A percentile compares a stretch with the other conserved stretches of the same genome.
Conservation (phyloP, 768 basidiomycete genomes). For the Kwoniella botswanensis region DNA sequence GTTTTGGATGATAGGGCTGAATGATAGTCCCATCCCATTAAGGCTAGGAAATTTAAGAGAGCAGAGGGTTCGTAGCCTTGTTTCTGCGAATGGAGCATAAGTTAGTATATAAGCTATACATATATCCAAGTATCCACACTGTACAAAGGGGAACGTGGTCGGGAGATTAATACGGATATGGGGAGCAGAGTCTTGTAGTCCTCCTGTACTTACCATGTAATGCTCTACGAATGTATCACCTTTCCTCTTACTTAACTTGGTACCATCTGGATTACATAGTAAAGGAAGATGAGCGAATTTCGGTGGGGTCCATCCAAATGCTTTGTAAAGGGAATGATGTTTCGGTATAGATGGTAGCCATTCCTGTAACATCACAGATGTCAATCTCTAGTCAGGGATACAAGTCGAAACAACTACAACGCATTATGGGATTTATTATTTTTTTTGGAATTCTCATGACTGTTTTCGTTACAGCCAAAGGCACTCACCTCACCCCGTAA, state of each 20-base stretch:
- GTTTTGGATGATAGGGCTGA: slow-evolving; percentile 47
- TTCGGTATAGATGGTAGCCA: slow-evolving; percentile 93
- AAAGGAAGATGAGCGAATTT: slow-evolving; percentile 90
- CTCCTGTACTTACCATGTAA: slow-evolving; percentile 69
- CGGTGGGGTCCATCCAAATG: slow-evolving; percentile 72
- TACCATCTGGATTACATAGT: slow-evolving; percentile 83
- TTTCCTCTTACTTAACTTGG: slow-evolving; percentile 92
- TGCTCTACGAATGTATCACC: slow-evolving; percentile 86
- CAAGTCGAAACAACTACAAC: too few species aligned
- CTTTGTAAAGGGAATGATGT: slow-evolving; percentile 85
- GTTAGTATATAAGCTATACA: background rate
- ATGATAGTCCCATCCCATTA: slow-evolving; percentile 88
- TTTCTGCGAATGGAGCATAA: slow-evolving; percentile 61
- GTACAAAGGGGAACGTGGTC: too few species aligned
- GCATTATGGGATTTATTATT: too few species aligned
- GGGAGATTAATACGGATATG: too few species aligned
- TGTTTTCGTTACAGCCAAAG: background rate
- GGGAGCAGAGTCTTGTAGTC: too few species aligned
- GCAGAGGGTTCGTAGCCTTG: slow-evolving; percentile 90
- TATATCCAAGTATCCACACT: background rate
- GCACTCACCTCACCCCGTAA: slow-evolving; percentile 83
- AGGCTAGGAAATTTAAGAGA: slow-evolving; percentile 87
- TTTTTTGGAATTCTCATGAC: background rate
- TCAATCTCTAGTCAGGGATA: background rate
- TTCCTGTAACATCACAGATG: slow-evolving; percentile 65